Evolutionary conservation across 2,329 filamentous ascomycete species (phyloP).

Genomic region (Pseudocercospora fijiensis): DNA sequence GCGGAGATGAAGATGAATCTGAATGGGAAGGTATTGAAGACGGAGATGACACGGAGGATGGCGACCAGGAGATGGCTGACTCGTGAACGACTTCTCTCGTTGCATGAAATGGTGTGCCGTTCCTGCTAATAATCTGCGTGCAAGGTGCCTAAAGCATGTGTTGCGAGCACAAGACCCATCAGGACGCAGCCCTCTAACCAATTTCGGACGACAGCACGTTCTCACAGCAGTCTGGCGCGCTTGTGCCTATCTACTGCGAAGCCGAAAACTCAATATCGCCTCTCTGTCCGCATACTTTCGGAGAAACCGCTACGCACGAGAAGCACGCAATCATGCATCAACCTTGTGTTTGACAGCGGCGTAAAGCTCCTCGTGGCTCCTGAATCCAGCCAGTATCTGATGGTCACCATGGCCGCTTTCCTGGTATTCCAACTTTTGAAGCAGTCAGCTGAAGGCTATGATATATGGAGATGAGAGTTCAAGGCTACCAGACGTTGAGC

Average conservation of each 20-base stretch:
- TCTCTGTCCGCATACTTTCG: slow-evolving; percentile 17
- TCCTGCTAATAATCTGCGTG: neutral
- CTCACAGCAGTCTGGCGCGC: neutral
- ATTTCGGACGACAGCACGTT: slow-evolving; percentile 10
- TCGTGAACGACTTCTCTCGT: slow-evolving; percentile 21
- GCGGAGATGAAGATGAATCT: slow-evolving; percentile 41
- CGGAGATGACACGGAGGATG: slow-evolving; percentile 38
- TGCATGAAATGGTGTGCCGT: neutral
- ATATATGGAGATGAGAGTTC: slow-evolving; percentile 26
- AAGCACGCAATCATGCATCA: slow-evolving; percentile 3
- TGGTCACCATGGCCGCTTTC: slow-evolving; percentile 12
- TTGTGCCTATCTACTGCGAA: slow-evolving; percentile 4
- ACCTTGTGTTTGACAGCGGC: slow-evolving; percentile 13
- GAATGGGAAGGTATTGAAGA: slow-evolving; percentile 41
- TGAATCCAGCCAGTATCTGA: slow-evolving; percentile 5
- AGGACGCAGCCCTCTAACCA: neutral
- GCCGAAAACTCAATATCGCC: neutral
- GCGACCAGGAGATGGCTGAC: slow-evolving; percentile 34
- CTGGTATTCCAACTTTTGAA: slow-evolving; percentile 10
- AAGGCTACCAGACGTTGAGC: slow-evolving; percentile 22
- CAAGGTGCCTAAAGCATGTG: neutral
- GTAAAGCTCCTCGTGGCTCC: slow-evolving; percentile 2
- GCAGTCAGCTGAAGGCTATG: slow-evolving; percentile 12
- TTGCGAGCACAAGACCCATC: neutral
- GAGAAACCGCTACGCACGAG: slow-evolving; percentile 19